These are phyloP conservation scores for Fusarium hostae DNA, from an alignment of 2,329 filamentous ascomycete species.

Conservation along the genomic window DNA sequence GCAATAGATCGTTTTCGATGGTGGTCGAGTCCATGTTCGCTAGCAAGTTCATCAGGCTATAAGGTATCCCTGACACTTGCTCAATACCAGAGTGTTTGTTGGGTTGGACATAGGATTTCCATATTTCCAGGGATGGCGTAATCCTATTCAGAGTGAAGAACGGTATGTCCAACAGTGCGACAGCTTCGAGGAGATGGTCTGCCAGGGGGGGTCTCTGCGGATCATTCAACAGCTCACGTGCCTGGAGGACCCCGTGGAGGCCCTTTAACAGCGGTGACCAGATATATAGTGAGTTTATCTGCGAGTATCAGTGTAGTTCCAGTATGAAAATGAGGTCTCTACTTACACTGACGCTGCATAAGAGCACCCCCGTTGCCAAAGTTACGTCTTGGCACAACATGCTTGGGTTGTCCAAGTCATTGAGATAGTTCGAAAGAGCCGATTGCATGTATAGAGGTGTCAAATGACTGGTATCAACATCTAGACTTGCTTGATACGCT, in stretches of 20 bases:
- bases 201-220: not conserved
- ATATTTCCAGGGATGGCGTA: not conserved
- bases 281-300: conserved; percentile 1
- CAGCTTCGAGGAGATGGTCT: not conserved
- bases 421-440: not conserved
- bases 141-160: not conserved
- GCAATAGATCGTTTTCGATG: not conserved
- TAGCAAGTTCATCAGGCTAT: not conserved
- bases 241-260: not conserved
- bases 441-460: not conserved
- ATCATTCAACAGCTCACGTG: not conserved
- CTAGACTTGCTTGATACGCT: not conserved
- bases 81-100: not conserved
- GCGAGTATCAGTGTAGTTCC: not conserved
- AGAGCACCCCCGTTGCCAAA: not conserved
- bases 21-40: not conserved
- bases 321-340: fast-evolving
- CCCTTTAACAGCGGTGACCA: not conserved
- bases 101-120: not conserved
- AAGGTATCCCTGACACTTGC: not conserved
- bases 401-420: not conserved
- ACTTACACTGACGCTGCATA: not conserved
- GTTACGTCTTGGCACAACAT: not conserved
- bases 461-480: not conserved
- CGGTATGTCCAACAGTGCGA: not conserved